These are phyloP conservation scores for Cyberlindnera americana DNA, from an alignment of 805 yeast species.

Conservation along the genomic window DNA sequence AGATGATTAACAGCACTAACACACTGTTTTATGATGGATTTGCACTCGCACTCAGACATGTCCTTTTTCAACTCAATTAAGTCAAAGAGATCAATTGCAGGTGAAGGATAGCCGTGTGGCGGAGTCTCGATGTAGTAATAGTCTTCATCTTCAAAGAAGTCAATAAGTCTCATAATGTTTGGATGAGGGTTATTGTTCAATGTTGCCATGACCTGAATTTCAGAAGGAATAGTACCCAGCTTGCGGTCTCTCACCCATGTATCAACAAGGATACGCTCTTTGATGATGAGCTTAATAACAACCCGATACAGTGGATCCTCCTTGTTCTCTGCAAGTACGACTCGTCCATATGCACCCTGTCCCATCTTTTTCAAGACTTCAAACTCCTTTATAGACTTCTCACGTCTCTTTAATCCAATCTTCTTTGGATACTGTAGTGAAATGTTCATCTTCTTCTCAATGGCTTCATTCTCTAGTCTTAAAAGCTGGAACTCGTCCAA, in stretches of 20 bases:
- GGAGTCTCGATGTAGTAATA: slow-evolving; percentile 91
- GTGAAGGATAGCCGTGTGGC: slow-evolving; percentile 76
- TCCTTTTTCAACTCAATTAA: slow-evolving; percentile 80
- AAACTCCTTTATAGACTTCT: slow-evolving; percentile 70
- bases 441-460: slow-evolving; percentile 33
- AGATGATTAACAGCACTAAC: slow-evolving; percentile 76
- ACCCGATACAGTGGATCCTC: slow-evolving; percentile 61
- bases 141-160: slow-evolving; percentile 88
- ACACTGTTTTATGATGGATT: slow-evolving; percentile 73
- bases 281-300: slow-evolving; percentile 84
- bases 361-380: slow-evolving; percentile 75
- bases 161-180: slow-evolving; percentile 78
- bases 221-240: slow-evolving; percentile 94
- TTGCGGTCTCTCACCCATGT: slow-evolving; percentile 95
- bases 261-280: slow-evolving; percentile 90
- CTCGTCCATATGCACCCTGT: slow-evolving; percentile 96
- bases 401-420: slow-evolving; percentile 68
- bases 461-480: slow-evolving; percentile 41
- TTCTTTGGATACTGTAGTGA: slow-evolving; percentile 38
- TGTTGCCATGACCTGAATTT: slow-evolving; percentile 89
- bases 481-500: slow-evolving; percentile 40
- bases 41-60: slow-evolving; percentile 77
- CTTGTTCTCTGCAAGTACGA: slow-evolving; percentile 69
- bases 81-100: slow-evolving; percentile 92
- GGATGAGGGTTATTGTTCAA: slow-evolving; percentile 77